These are phyloP conservation scores for Penicilliopsis zonata DNA, from an alignment of 495 filamentous ascomycete genomes.

Conservation along the genomic window DNA sequence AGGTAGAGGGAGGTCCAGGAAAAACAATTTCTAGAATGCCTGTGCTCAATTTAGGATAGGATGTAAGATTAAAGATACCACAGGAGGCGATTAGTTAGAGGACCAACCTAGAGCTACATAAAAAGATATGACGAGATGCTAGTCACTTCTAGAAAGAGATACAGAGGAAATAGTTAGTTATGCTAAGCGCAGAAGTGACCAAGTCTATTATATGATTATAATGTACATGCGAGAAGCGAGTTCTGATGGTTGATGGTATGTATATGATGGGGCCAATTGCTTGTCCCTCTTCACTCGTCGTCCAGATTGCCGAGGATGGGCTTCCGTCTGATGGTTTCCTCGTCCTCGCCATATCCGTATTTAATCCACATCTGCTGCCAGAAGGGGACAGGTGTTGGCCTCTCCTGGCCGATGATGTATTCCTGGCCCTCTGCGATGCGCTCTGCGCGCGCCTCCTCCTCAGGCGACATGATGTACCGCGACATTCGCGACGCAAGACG, in stretches of 20 bases:
- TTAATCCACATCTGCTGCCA: conserved; percentile 34
- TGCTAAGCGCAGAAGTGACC: conserved; percentile 2
- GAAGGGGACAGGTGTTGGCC: conserved; percentile 22
- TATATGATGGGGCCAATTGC: not conserved
- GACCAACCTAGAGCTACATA: too few relatives aligned
- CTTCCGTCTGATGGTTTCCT: conserved; percentile 26
- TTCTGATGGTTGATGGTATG: not conserved
- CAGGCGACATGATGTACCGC: conserved; percentile 47
- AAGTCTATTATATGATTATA: conserved; percentile 1
- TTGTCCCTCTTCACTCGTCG: conserved; percentile 9
- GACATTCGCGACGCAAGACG: conserved; percentile 75
- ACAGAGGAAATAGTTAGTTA: too few relatives aligned
- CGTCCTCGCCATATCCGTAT: conserved; percentile 35
- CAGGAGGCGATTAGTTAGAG: too few relatives aligned
- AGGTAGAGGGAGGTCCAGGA: too few relatives aligned
- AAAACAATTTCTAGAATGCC: too few relatives aligned
- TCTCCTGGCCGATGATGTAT: conserved; percentile 49
- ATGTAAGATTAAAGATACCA: too few relatives aligned
- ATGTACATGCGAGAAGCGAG: conserved; percentile 1
- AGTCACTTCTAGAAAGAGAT: too few relatives aligned
- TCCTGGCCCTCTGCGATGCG: conserved; percentile 50
- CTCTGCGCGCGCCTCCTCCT: conserved; percentile 55
- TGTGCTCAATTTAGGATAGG: too few relatives aligned
- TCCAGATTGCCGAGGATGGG: conserved; percentile 28
- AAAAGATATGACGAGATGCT: too few relatives aligned